Base-by-base conservation (phyloP, 768 basidiomycete species). In the Tricholoma hemisulphureum region DNA sequence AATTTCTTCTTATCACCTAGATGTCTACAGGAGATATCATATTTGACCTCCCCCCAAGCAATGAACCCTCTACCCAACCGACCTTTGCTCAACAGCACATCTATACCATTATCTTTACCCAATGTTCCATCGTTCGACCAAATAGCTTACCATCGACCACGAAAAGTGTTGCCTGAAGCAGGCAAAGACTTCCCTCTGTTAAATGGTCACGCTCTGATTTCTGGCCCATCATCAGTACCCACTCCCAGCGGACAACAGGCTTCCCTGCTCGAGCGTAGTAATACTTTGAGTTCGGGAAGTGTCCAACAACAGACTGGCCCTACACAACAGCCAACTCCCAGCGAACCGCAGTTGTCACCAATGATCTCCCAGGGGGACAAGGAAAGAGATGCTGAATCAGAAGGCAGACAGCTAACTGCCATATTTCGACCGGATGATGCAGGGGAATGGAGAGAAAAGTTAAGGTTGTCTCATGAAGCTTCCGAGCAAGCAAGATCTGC, bases 11-110 rank as follows among this genome's bases (percentile, higher is more conserved):
- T 31, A 28, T 55, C 6, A 61, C 29, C 11, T 51, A 95, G 92
- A 74, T 98, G 97, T 74, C 80, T 99, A 23, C 97, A 98, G 76
- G 97, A 99, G 80, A 91, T 99, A 63, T 92, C 93, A 11, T 99
- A 99, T 73, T 79, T 99, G 54, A 99, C 97, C 1, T 98, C 96
- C 0, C 88, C 94, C 1, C 92, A 97, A 71, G 95, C 97, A 6
- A 89, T 98, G 83, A 99, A 99, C 70, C 97, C 97, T 43, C 80
- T 98, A 51, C 94, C 94, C 2, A 91, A 93, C 59, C 85, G 93
- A 65, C 89, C 92, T 2, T 78, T 93, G 56, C 73, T 87, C 57
- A 85, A 81, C 64, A 90, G 85, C 66, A 71, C 86, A 26, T 77
- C 83, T 49, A 80, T 87, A 54, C 82, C 86, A 34, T 77, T 88